Evolutionary conservation across 192 early-diverging fungal genomes (phyloP), one percentile per base, ranked within the genome.

Genomic region (Coemansia sp.): DNA sequence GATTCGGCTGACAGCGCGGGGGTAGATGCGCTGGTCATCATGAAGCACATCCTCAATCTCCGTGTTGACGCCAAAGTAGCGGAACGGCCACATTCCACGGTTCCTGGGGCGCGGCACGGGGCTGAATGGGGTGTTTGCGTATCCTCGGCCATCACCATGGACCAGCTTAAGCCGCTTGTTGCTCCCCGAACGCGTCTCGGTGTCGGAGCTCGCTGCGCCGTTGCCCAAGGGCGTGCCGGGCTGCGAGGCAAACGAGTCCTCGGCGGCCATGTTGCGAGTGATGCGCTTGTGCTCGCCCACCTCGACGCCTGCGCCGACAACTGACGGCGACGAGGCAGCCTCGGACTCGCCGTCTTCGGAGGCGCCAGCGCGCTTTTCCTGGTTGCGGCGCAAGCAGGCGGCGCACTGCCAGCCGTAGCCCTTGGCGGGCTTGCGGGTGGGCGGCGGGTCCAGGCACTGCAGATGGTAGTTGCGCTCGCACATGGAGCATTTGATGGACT

Each of bases 381-480:
- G 49, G 1, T 49, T 47, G 20, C 50, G 61, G 26, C 67, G 56
- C 20, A 74, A 65, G 41, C 92, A 95, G 0, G 76, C 60, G 4
- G 82, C 82, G 43, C 92, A 95, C 56, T 89, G 82, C 84, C 91
- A 95, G 13, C 80, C 86, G 47, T 88, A 91, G 2, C 89, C 90
- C 59, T 91, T 92, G 26, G 82, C 80, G 0, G 87, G 88, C 54
- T 88, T 87, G 42, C 75, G 78, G 0, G 68, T 42, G 14, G 92
- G 56, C 13, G 86, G 87, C n/a, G 87, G 87, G 38, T 84, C 84
- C 36, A 90, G 71, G 42, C 92, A 95, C 23, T 77, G 47, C 78
- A 90, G 82, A 61, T 95, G 92, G 51, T 84, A 91, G 41, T 80
- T 76, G 16, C 80, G 77, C 19, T 81, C 80, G 54, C 92, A 95